Base-by-base conservation (phyloP, 768 basidiomycete species). In the Naganishia vishniacii region DNA sequence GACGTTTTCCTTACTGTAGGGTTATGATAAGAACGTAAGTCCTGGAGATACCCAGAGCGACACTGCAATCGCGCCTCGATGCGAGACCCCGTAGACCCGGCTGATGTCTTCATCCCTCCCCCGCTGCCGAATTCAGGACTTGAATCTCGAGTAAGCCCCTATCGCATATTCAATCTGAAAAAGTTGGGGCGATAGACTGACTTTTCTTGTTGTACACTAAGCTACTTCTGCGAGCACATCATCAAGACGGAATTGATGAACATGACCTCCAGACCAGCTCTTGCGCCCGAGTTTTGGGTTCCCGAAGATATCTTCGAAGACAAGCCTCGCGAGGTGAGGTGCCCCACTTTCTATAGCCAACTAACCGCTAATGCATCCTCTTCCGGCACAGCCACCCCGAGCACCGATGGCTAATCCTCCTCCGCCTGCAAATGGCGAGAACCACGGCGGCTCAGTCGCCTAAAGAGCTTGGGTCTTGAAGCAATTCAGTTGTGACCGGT, bases 161-260 rank as follows among this genome's bases (percentile, higher is more conserved):
- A 25, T 11, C 28, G 18, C 18, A 7, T 13, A 18, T 20, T 5
- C 11, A 28, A 11, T 13, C 11, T 13, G 15, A 7, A n/a, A 26
- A 28, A 12, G 48, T 6, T 49, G 34, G 34, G 34, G 8, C 8
- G 7, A 7, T 6, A 6, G 7, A 49, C 31, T 9, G 13, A 9
- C 31, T 56, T 18, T 26, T 58, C n/a, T 3, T 26, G 26, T 12
- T 8, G 15, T 3, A n/a, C 37, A 3, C 42, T 7, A 20, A 66
- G 65, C 59, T 73, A 69, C 51, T 78, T 77, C 69, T 69, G 67
- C 32, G 59, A 74, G 25, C 60, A 71, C 51, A 73, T 78, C 60
- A 76, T 78, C 70, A 62, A 69, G 16, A 63, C 65, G 12, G 77
- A 78, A 53, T 56, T 78, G 15, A 63, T 67, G 9, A 74, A 72